Evolutionary conservation across 164 flowering plant genomes (phyloP).

Genomic region (Vitis rupestris): DNA sequence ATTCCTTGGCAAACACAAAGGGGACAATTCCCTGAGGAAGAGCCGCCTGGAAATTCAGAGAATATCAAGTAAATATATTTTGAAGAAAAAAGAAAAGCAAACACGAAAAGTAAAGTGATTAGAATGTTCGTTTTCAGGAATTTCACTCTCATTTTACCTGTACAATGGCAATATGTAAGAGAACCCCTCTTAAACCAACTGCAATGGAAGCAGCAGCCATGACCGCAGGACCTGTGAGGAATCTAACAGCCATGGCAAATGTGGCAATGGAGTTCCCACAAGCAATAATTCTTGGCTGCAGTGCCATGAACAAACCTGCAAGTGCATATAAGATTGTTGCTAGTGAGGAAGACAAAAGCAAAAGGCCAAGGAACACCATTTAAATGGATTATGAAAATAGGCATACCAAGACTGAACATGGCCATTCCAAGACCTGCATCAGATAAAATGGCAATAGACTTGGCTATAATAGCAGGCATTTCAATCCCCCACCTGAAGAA

Average conservation of each 20-base stretch:
- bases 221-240: constrained; percentile 24
- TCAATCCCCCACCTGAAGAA: constrained; percentile 17
- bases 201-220: constrained; percentile 26
- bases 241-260: constrained; percentile 17
- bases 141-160: constrained; percentile 8
- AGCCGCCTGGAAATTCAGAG: constrained; percentile 31
- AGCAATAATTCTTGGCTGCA: constrained; percentile 24
- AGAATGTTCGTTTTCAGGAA: too few species aligned
- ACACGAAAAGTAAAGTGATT: too few species aligned
- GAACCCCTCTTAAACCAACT: constrained; percentile 25
- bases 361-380: too few species aligned
- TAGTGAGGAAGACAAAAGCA: not conserved
- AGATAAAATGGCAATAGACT: constrained; percentile 21
- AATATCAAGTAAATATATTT: too few species aligned
- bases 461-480: constrained; percentile 21
- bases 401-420: constrained; percentile 21
- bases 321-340: not conserved
- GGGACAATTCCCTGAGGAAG: constrained; percentile 56
- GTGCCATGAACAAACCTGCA: constrained; percentile 24
- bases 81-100: too few species aligned
- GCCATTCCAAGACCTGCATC: constrained; percentile 28
- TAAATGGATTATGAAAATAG: too few species aligned
- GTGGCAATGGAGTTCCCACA: constrained; percentile 14
- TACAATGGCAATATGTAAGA: constrained; percentile 27
- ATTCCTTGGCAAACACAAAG: constrained; percentile 44